Conservation (phyloP, 495 filamentous ascomycete genomes). For the Podospora appendiculata region DNA sequence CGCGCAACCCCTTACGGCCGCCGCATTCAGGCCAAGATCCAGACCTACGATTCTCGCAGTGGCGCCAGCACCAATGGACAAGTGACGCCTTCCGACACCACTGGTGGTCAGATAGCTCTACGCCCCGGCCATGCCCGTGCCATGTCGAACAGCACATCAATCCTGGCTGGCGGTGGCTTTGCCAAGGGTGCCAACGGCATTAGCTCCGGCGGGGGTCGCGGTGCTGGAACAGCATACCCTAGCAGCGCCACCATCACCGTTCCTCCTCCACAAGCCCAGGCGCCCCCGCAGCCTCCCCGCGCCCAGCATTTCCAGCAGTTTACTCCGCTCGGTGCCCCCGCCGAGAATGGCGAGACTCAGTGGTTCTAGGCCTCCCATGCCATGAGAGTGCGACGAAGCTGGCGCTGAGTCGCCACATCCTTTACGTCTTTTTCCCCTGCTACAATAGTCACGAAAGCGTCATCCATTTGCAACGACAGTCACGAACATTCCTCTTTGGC, state of each 20-base stretch:
- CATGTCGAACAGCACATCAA: conserved; percentile 22
- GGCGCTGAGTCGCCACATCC: conserved; percentile 18
- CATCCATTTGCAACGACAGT: conserved; percentile 20
- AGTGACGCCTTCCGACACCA: conserved; percentile 27
- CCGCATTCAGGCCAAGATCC: conserved; percentile 81
- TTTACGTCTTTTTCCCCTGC: conserved; percentile 23
- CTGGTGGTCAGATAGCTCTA: conserved; percentile 33
- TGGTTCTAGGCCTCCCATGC: conserved; percentile 17
- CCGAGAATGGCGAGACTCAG: conserved; percentile 17
- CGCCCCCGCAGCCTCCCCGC: conserved; percentile 14
- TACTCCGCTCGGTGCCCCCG: background rate
- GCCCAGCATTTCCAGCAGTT: conserved; percentile 19
- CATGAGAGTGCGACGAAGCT: conserved; percentile 3
- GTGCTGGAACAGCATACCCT: conserved; percentile 17
- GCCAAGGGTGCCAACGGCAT: conserved; percentile 7
- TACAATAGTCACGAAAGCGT: conserved; percentile 24
- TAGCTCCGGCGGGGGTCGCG: conserved; percentile 1
- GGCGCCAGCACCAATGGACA: conserved; percentile 20
- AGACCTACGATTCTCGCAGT: conserved; percentile 32
- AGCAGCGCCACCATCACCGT: conserved; percentile 17
- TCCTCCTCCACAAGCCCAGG: conserved; percentile 15
- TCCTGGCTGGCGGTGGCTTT: conserved; percentile 19
- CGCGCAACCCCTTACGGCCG: conserved; percentile 88
- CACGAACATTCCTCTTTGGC: conserved; percentile 20
- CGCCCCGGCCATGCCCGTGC: conserved; percentile 24